These are phyloP conservation scores for Friedmanniomyces simplex DNA, from an alignment of 495 filamentous ascomycete species.

Conservation along the genomic window DNA sequence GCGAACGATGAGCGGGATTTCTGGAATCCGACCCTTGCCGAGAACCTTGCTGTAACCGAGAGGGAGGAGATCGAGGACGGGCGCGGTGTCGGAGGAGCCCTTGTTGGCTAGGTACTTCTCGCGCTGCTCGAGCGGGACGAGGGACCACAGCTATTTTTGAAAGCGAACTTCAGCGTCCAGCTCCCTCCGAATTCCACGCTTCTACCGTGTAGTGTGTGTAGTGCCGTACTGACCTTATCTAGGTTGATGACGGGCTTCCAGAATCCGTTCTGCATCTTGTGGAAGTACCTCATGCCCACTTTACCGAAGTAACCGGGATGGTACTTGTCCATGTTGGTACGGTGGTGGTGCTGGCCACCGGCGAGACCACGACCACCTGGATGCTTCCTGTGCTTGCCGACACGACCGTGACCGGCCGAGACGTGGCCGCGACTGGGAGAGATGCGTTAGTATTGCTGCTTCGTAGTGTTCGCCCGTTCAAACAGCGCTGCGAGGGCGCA, in stretches of 20 bases:
- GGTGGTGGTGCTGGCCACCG: conserved; percentile 82
- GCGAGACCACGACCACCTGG: conserved; percentile 92
- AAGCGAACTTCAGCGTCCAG: conserved; percentile 5
- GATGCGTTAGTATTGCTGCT: conserved; percentile 14
- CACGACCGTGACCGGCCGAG: conserved; percentile 82
- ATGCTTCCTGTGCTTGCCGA: conserved; percentile 90
- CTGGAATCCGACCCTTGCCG: conserved; percentile 81
- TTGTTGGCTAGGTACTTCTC: conserved; percentile 63
- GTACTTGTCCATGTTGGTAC: conserved; percentile 88
- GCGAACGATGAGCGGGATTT: conserved; percentile 77
- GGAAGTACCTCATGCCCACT: conserved; percentile 95
- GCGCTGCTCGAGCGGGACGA: conserved; percentile 70
- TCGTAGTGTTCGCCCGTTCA: not conserved
- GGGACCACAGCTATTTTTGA: conserved; percentile 60
- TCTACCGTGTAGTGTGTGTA: not conserved
- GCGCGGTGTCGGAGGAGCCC: conserved; percentile 62
- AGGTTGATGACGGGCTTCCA: conserved; percentile 90
- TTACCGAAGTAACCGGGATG: conserved; percentile 97
- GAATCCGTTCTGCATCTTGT: conserved; percentile 78
- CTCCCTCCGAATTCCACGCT: not conserved
- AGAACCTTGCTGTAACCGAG: conserved; percentile 90
- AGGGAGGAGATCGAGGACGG: conserved; percentile 83
- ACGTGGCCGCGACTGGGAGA: conserved; percentile 75
- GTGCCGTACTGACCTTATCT: conserved; percentile 58
- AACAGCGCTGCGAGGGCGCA: not conserved